Base-by-base conservation (phyloP, 768 basidiomycete genomes). In the Cystobasidium ongulense region DNA sequence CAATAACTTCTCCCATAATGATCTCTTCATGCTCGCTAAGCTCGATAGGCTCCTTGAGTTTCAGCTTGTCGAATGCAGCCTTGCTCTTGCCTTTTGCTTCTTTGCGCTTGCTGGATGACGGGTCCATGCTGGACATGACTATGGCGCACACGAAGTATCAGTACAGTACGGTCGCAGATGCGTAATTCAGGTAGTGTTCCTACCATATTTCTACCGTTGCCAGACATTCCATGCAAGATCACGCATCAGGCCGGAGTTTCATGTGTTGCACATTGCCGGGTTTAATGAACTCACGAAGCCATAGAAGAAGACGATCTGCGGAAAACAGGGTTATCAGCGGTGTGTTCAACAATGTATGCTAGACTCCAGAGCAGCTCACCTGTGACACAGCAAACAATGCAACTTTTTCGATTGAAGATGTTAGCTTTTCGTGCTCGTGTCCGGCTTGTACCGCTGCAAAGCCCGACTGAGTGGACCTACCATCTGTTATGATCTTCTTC, bases 11-110 rank as follows among this genome's bases (percentile, higher is more conserved):
- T 43, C 89, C 90, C 2, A 95, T 91, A 71, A 97, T 92, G 50
- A 88, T 88, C 73, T 87, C 90, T 83, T 99, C 95, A 79, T 98
- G 91, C 81, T 97, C 94, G 78, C 90, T 87, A 67, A 99, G 84
- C 76, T 90, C 86, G 3, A 96, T 62, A 86, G 85, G 46, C 82
- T 85, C 80, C 15, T 76, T 75, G 15, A 82, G 35, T 8, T 81
- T 81, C 23, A 81, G 78, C 54, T 81, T 79, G 0, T 78, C 75
- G 23, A 84, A 77, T 7, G 81, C 76, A 50, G 79, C 75, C 73
- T 82, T 79, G 10, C 80, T 79, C 67, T 83, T 82, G 29, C 76
- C 71, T 64, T 79, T 78, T 23, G 81, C 77, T 66, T 82, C 82
- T 43, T 80, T 81, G n/a, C 80, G 78, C 52, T 81, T 78, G 10